phyloP scores from a whole-genome alignment of 805 yeast genomes.

The Scheffersomyces amazonensis region DNA sequence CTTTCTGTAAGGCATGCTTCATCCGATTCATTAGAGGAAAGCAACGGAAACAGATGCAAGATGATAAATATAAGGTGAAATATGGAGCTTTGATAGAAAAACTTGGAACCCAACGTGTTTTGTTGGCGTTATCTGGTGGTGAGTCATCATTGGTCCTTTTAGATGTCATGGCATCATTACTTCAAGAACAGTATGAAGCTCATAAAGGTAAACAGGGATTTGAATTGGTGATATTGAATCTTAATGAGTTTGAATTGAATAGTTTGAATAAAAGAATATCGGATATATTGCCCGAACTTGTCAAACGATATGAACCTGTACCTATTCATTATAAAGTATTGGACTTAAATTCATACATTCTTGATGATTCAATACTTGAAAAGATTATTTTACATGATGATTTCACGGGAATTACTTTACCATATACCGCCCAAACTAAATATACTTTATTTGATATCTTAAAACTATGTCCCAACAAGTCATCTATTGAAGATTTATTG shows the following conservation, averaged over 20 bases:
- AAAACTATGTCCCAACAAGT: slow-evolving; percentile 44
- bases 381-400: slow-evolving; percentile 31
- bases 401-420: slow-evolving; percentile 13
- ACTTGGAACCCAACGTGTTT: slow-evolving; percentile 39
- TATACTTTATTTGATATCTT: slow-evolving; percentile 32
- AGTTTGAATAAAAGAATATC: slow-evolving; percentile 12
- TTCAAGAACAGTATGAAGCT: slow-evolving; percentile 58
- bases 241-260: slow-evolving; percentile 35
- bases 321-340: slow-evolving; percentile 37
- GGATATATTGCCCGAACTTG: slow-evolving; percentile 15
- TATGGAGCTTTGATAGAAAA: slow-evolving; percentile 43
- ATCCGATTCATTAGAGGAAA: slow-evolving; percentile 70
- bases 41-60: slow-evolving; percentile 74
- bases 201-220: slow-evolving; percentile 73
- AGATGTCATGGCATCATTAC: slow-evolving; percentile 60
- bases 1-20: slow-evolving; percentile 68
- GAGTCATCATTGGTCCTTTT: slow-evolving; percentile 62
- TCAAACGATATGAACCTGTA: slow-evolving; percentile 16
- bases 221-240: slow-evolving; percentile 48
- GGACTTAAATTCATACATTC: slow-evolving; percentile 39
- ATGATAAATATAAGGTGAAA: slow-evolving; percentile 69
- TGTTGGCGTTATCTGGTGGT: slow-evolving; percentile 68
- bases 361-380: slow-evolving; percentile 22
- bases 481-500: slow-evolving; percentile 64
- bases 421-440: slow-evolving; percentile 6